Evolutionary conservation across 1,284 basidiomycete genomes (phyloP).

Genomic region (Tylopilus sp.): DNA sequence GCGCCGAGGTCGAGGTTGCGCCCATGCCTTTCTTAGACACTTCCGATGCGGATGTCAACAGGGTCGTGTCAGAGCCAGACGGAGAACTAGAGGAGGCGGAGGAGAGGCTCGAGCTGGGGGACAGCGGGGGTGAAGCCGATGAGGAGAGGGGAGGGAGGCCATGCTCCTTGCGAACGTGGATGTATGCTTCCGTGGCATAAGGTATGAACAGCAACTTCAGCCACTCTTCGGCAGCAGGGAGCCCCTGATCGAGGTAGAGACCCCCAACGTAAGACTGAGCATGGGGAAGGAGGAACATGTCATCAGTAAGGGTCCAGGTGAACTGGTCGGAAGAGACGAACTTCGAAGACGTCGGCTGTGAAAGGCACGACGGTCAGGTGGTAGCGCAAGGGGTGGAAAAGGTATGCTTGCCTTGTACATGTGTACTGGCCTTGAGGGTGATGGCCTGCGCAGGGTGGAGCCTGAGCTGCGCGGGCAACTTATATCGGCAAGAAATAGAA

Average conservation of each 20-base stretch:
- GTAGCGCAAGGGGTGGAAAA: not conserved
- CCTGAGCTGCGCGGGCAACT: constrained; percentile 53
- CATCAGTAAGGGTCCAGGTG: constrained; percentile 3
- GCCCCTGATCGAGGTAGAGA: constrained; percentile 62
- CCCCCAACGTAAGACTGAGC: constrained; percentile 70
- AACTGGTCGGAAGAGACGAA: constrained; percentile 26
- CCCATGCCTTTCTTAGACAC: not conserved
- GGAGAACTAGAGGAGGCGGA: constrained; percentile 12
- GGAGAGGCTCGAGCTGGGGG: constrained; percentile 25
- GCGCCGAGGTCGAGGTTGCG: not conserved
- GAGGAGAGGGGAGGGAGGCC: constrained; percentile 43
- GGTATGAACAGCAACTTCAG: constrained; percentile 57
- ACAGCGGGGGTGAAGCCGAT: constrained; percentile 4
- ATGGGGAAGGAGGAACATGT: not conserved
- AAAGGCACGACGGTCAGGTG: constrained; percentile 3
- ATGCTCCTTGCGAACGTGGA: constrained; percentile 57
- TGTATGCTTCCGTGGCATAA: constrained; percentile 59
- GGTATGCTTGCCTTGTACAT: constrained; percentile 58
- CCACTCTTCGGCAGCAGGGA: constrained; percentile 54
- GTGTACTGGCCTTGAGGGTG: constrained; percentile 57
- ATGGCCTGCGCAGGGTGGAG: constrained; percentile 68
- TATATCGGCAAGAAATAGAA: constrained; percentile 60
- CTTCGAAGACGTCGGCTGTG: constrained; percentile 73
- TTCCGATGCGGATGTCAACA: not conserved
- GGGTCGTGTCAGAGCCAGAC: not conserved